These are phyloP conservation scores for Diaporthe sp. DNA, from an alignment of 2,329 filamentous ascomycete species.

Conservation along the genomic window DNA sequence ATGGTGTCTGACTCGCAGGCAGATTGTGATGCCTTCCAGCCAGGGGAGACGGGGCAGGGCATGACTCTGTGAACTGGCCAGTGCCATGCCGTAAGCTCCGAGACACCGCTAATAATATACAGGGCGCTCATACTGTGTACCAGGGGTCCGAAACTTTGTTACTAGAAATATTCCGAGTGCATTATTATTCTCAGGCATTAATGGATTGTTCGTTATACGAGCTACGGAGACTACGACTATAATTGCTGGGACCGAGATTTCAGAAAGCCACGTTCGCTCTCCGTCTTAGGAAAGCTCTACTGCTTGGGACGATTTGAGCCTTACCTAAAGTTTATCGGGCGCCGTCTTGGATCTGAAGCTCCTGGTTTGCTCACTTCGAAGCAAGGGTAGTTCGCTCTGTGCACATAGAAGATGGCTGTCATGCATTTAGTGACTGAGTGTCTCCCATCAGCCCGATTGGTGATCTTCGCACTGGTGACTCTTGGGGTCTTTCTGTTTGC, in stretches of 20 bases:
- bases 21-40: background rate
- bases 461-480: too few species aligned
- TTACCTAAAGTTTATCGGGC: background rate
- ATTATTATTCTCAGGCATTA: background rate
- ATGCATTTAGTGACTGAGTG: background rate
- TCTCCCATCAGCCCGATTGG: background rate
- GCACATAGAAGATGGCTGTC: background rate
- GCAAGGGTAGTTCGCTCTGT: background rate
- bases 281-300: background rate
- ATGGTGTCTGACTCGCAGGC: background rate
- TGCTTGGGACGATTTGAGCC: too few species aligned
- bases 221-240: background rate
- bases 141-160: background rate
- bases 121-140: slow-evolving; percentile 5
- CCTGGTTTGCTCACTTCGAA: background rate
- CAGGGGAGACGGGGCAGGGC: background rate
- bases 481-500: background rate
- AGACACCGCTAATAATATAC: background rate
- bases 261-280: too few species aligned
- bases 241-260: background rate
- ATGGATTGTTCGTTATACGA: rapidly evolving
- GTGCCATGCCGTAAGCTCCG: background rate
- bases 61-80: background rate
- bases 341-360: background rate
- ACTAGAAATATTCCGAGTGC: background rate